A percentile compares a stretch with the other conserved stretches of the same genome.
Evolutionary conservation across 116 monocot species (phyloP).

Genomic region (Thalassia testudinum): DNA sequence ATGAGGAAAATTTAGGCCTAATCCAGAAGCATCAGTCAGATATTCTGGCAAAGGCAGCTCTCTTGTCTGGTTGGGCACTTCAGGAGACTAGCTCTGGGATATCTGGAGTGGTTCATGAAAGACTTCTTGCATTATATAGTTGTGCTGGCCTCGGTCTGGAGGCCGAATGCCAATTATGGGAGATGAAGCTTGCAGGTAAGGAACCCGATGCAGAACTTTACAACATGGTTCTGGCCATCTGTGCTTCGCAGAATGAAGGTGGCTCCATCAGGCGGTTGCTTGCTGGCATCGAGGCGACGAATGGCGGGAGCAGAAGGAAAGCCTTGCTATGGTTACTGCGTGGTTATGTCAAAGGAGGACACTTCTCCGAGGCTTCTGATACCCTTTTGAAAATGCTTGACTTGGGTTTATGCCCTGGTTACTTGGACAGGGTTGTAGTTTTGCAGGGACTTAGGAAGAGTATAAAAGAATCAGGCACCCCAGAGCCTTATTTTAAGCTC

Average conservation of each 20-base stretch:
- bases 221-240: slow-evolving; percentile 67
- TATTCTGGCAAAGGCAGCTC: slow-evolving; percentile 29
- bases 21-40: slow-evolving; percentile 60
- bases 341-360: slow-evolving; percentile 87
- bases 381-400: slow-evolving; percentile 57
- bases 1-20: slow-evolving; percentile 15
- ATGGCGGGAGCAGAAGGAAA: slow-evolving; percentile 34
- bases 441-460: slow-evolving; percentile 61
- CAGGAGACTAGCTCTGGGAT: slow-evolving; percentile 32
- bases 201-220: slow-evolving; percentile 62
- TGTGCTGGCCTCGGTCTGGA: slow-evolving; percentile 71
- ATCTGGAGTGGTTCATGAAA: slow-evolving; percentile 53
- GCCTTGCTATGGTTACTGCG: slow-evolving; percentile 67
- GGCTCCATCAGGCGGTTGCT: slow-evolving; percentile 49
- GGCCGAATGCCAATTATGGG: slow-evolving; percentile 71
- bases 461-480: slow-evolving; percentile 40
- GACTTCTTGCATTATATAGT: slow-evolving; percentile 74
- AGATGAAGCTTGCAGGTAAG: slow-evolving; percentile 60
- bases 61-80: slow-evolving; percentile 62
- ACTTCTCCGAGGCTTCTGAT: slow-evolving; percentile 59
- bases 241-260: slow-evolving; percentile 80
- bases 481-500: slow-evolving; percentile 53
- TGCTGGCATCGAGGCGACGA: slow-evolving; percentile 29
- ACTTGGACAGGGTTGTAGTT: slow-evolving; percentile 62
- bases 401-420: slow-evolving; percentile 57